Percentiles rank a stretch among this genome's conserved stretches.
phyloP scores from a whole-genome alignment of 2,329 filamentous ascomycete genomes.

The Arthrobotrys conoides region DNA sequence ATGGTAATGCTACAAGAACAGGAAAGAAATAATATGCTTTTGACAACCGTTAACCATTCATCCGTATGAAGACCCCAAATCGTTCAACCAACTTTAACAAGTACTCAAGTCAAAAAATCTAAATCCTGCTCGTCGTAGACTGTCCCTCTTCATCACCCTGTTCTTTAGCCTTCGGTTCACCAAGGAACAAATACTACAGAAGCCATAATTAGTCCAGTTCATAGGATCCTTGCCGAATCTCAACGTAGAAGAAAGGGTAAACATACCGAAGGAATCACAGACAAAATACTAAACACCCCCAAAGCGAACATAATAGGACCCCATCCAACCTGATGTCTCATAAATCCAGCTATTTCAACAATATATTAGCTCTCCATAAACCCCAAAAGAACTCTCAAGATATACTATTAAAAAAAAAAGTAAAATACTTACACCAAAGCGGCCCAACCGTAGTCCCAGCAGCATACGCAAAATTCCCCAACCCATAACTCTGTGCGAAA shows the following conservation, averaged over 20 bases:
- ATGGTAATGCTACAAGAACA: too few species aligned
- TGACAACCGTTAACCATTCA: neutral
- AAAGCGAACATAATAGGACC: conserved; percentile 47
- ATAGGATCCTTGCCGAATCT: neutral
- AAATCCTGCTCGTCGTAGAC: conserved; percentile 22
- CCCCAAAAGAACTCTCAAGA: neutral
- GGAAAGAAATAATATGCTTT: neutral
- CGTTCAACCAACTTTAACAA: neutral
- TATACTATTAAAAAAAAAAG: conserved; percentile 13
- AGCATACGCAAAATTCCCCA: conserved; percentile 57
- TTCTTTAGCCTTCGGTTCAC: conserved; percentile 38
- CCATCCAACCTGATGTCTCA: conserved; percentile 51
- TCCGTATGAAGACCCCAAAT: neutral
- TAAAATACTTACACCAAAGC: conserved; percentile 58
- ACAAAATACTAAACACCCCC: conserved; percentile 33
- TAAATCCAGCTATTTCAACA: conserved; percentile 46
- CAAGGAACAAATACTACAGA: conserved; percentile 39
- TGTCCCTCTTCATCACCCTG: conserved; percentile 30
- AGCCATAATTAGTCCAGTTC: conserved; percentile 7
- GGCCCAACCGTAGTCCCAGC: conserved; percentile 55
- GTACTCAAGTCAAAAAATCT: neutral
- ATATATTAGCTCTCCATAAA: too few species aligned
- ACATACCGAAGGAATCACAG: conserved; percentile 47
- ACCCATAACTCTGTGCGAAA: conserved; percentile 59
- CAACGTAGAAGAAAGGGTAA: neutral